Evolutionary conservation across 1,139 yeast species (phyloP).

Genomic region (Taiozyma sp.): DNA sequence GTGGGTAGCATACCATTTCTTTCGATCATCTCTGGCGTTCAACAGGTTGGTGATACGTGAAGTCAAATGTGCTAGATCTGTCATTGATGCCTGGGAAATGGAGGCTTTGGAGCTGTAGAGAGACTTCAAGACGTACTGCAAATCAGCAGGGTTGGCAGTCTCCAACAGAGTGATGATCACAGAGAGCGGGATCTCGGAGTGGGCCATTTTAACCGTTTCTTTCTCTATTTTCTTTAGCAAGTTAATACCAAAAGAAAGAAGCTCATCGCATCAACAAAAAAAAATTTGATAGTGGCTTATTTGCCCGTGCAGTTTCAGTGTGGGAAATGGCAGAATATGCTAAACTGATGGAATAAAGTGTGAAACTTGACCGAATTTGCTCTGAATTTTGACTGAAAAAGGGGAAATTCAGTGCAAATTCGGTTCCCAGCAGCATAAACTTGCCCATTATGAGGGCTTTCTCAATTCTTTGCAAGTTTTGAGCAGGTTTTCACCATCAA

Average conservation of each 20-base stretch:
- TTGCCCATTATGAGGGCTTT: no score
- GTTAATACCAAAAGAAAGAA: background rate
- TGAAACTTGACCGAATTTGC: no score
- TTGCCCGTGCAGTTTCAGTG: background rate
- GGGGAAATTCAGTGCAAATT: no score
- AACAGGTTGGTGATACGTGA: conserved; percentile 52
- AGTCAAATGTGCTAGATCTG: conserved; percentile 53
- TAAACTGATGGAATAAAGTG: no score
- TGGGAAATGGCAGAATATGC: conserved; percentile 2
- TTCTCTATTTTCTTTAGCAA: background rate
- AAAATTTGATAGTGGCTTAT: background rate
- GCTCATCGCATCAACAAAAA: conserved; percentile 7
- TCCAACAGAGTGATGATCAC: conserved; percentile 28
- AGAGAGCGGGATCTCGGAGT: conserved; percentile 27
- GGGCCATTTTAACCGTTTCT: conserved; percentile 8
- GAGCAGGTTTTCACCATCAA: no score
- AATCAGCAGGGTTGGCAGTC: conserved; percentile 27
- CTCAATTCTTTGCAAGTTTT: no score
- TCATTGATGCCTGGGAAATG: conserved; percentile 38
- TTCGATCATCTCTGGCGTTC: conserved; percentile 40
- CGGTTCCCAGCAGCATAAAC: no score
- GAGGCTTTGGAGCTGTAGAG: conserved; percentile 28
- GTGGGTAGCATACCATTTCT: conserved; percentile 64
- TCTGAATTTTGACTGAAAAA: no score
- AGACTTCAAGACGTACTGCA: conserved; percentile 28